Base-by-base conservation (phyloP, 169 alveolate genomes). In the Plasmodium reichenowi region DNA sequence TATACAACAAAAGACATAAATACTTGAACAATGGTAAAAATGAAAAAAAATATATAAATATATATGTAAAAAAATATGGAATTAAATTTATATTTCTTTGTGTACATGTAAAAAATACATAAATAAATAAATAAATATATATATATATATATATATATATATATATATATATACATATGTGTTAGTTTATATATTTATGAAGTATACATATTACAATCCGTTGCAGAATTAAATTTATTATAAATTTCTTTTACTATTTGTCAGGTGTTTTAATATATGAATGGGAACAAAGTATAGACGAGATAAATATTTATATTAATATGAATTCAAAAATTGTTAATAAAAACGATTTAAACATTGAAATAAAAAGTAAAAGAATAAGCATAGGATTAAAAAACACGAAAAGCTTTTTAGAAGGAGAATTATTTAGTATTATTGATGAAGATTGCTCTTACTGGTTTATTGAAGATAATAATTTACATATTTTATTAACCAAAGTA, bases 241-340 rank as follows among this genome's bases (percentile, higher is more conserved):
- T 12, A 54, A 62, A 20, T 62, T 52, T 22, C 17, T 52, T 24
- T 48, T 43, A 47, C 52, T 20, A 17, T 54, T 3, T 38, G 47
- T 38, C 22, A 80, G 91, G 91, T 5, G 91, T 56, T 22, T 47
- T 83, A 8, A 67, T 83, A 22, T 83, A 83, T 45, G 91, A 83
- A 45, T 83, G 91, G 91, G 91, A 83, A 24, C 91, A 83, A 26
- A 83, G 85, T 24, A 58, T 83, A 26, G 91, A 83, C 20, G 91
- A 83, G 62, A 38, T 83, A 9, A 83, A 83, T 48, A 83, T 83
- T 38, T 83, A 68, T 60, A 67, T 83, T 17, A 68, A 67, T 15
- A 67, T 83, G 91, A 59, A 17, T 20, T 56, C 91, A 7, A 76
- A 43, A 48, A 52, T 58, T 43, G 73, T 70, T 12, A 68, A 56